Evolutionary conservation across 768 basidiomycete species (phyloP), one percentile per base, ranked within the genome.

Genomic region (Hygrocybe coccinea): DNA sequence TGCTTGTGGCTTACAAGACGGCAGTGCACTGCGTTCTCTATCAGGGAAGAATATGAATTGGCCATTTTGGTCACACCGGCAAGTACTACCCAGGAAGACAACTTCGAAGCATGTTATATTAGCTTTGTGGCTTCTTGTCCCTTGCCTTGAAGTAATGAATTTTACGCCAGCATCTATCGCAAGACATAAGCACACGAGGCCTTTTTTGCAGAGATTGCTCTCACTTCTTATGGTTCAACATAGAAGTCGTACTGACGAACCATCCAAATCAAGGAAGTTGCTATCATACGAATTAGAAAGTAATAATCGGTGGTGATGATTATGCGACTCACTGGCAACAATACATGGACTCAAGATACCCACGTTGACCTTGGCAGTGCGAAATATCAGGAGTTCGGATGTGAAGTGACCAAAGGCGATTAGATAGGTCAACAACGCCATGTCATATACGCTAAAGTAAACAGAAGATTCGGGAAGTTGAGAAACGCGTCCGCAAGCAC

Each of bases 321-420:
- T 56, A 25, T 22, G 36, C 38, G 29, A 78, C 86, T 74, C 65
- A 98, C 95, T 84, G 8, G 92, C 86, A 21, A 98, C 91, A 58
- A 97, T 76, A 45, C 93, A 74, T 0, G 95, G 90, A 56, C 83
- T 83, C 37, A 91, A 60, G 15, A 84, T 79, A 0, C 84, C 84
- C 0, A 72, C 63, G 44, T 77, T 78, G 47, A 89, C 58, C 47
- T 77, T 85, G 36, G 87, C 82, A 2, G 91, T 86, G 50, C 84
- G 79, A 74, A 86, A 99, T 58, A 97, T 81, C 64, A 93, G 70
- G 38, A 89, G 65, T 72, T 99, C 95, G 15, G 90, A 86, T 37
- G 79, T 79, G 67, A 97, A 97, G 73, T 99, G 95, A 4, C 79
- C 81, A 65, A 92, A 88, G 2, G 93, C 95, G 63, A 97, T 84